Evolutionary conservation across 2,329 filamentous ascomycete species (phyloP).

Genomic region (Trichoderma koningiopsis): DNA sequence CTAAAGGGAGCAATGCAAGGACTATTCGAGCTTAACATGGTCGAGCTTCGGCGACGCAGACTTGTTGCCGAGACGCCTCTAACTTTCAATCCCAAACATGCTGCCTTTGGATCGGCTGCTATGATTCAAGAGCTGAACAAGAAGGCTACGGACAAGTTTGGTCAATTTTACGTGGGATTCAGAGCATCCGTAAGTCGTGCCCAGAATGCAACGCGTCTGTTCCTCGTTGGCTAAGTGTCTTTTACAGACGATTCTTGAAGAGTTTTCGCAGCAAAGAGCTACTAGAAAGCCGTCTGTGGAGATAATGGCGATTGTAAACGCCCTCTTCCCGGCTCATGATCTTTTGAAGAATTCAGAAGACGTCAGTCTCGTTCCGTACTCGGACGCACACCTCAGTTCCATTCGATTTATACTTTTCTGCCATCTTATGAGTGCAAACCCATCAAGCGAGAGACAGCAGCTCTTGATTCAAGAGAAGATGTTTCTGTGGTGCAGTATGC

Average conservation of each 20-base stretch:
- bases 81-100: conserved; percentile 25
- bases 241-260: conserved; percentile 10
- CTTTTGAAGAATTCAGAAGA: conserved; percentile 32
- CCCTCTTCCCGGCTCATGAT: conserved; percentile 38
- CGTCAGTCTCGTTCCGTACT: conserved; percentile 35
- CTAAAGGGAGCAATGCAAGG: conserved; percentile 35
- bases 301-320: conserved; percentile 42
- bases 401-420: conserved; percentile 42
- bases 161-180: conserved; percentile 39
- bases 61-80: conserved; percentile 33
- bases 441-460: conserved; percentile 29
- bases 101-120: conserved; percentile 26
- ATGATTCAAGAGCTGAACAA: conserved; percentile 38
- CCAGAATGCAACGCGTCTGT: background rate
- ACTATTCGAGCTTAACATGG: conserved; percentile 37
- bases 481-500: conserved; percentile 39
- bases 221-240: background rate
- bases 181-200: conserved; percentile 36
- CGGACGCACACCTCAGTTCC: conserved; percentile 38
- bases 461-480: conserved; percentile 37
- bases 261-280: conserved; percentile 14
- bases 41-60: conserved; percentile 39
- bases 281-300: conserved; percentile 27
- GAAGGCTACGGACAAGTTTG: conserved; percentile 36
- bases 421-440: conserved; percentile 36